Conservation (phyloP, 2,329 filamentous ascomycete genomes). For the Botrytis galanthina region DNA sequence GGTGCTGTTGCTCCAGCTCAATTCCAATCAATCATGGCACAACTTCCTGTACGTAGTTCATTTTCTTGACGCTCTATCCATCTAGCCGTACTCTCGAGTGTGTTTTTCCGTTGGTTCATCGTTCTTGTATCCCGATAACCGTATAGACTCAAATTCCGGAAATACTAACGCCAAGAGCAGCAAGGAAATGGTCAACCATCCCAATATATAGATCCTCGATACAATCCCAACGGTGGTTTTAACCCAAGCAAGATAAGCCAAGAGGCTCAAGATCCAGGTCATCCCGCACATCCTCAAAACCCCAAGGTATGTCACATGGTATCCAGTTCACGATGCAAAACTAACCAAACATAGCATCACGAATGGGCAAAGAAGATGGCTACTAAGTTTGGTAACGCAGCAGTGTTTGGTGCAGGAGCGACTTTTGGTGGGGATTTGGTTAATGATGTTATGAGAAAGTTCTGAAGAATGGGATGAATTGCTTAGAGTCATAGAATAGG, state of each 20-base stretch:
- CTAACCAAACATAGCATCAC: constrained; percentile 30
- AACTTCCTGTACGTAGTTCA: constrained; percentile 34
- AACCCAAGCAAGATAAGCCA: constrained; percentile 31
- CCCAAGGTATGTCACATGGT: constrained; percentile 26
- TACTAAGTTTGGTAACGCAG: constrained; percentile 35
- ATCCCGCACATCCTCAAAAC: constrained; percentile 37
- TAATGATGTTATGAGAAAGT: constrained; percentile 20
- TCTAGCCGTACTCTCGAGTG: neutral
- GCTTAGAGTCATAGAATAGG: no score
- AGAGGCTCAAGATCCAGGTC: constrained; percentile 35
- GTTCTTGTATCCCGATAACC: neutral
- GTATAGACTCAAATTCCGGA: neutral
- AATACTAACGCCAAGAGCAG: neutral
- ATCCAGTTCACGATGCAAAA: neutral
- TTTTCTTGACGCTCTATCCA: neutral
- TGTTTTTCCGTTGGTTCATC: no score
- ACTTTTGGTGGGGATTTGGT: constrained; percentile 35
- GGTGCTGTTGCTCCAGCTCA: constrained; percentile 36
- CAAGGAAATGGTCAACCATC: constrained; percentile 33
- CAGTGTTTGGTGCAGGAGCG: constrained; percentile 37
- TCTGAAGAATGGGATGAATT: neutral
- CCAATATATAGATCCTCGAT: constrained; percentile 35
- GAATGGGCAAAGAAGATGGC: constrained; percentile 36
- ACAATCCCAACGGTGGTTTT: constrained; percentile 28
- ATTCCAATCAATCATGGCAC: constrained; percentile 38